phyloP scores from a whole-genome alignment of 78 protist genomes.

The Creolimax fragrantissima region DNA sequence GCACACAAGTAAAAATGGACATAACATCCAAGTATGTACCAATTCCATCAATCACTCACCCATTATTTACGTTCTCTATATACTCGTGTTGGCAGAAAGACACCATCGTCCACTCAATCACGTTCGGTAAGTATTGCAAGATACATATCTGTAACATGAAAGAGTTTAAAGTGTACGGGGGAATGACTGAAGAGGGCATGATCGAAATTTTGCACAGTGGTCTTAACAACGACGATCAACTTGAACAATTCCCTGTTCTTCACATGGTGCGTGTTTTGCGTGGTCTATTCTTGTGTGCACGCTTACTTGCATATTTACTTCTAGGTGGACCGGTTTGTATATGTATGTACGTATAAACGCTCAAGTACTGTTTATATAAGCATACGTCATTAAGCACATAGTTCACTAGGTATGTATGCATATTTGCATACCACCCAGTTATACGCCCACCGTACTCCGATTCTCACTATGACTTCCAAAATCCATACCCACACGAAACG shows the following conservation, averaged over 20 bases:
- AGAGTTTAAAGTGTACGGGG: slow-evolving; percentile 25
- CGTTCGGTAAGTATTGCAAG: background rate
- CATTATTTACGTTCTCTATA: background rate
- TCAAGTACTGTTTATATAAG: too few species aligned
- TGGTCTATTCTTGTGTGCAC: too few species aligned
- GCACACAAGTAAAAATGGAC: background rate
- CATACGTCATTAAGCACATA: too few species aligned
- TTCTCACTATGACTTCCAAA: too few species aligned
- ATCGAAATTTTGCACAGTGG: background rate
- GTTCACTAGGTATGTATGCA: too few species aligned
- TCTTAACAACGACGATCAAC: slow-evolving; percentile 13
- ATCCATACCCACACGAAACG: too few species aligned
- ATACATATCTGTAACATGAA: slow-evolving; percentile 14
- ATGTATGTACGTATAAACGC: too few species aligned
- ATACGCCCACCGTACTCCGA: too few species aligned
- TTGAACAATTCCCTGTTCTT: background rate
- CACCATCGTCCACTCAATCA: background rate
- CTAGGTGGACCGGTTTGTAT: too few species aligned
- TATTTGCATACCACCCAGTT: too few species aligned
- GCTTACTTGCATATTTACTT: too few species aligned
- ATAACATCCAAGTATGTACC: background rate
- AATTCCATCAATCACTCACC: background rate
- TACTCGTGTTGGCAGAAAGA: background rate
- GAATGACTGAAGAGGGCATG: background rate
- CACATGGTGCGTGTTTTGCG: background rate